Conservation (phyloP, 139 green algal species). For the Haematococcus lacustris region DNA sequence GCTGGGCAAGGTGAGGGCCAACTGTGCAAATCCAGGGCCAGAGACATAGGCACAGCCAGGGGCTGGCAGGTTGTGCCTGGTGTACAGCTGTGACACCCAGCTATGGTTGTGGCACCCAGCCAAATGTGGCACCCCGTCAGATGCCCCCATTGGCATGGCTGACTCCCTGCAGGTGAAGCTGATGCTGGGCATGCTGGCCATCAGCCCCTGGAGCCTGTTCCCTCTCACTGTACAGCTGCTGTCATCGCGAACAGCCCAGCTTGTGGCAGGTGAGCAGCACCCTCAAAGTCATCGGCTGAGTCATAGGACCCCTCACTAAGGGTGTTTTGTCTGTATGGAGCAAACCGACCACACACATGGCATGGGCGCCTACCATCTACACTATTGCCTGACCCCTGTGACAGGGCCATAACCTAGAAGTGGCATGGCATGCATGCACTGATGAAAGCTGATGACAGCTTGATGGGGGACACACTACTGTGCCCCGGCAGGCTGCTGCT, state of each 20-base stretch:
- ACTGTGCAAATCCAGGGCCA: too few species aligned
- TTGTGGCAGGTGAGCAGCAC: neutral
- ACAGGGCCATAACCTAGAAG: too few species aligned
- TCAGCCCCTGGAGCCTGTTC: constrained; percentile 68
- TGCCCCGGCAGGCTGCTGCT: too few species aligned
- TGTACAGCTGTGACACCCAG: neutral
- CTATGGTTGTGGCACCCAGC: neutral
- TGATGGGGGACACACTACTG: too few species aligned
- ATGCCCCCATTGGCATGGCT: neutral
- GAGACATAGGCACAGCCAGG: neutral
- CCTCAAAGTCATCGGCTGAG: neutral
- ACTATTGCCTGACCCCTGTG: neutral
- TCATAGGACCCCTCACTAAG: neutral
- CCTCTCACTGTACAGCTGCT: constrained; percentile 66
- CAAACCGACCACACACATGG: neutral
- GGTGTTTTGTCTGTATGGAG: too few species aligned
- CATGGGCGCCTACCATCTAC: neutral
- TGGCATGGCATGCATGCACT: neutral
- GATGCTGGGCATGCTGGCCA: constrained; percentile 55
- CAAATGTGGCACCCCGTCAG: neutral
- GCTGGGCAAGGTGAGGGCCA: constrained; percentile 61
- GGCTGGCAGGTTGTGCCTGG: neutral
- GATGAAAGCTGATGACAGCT: too few species aligned
- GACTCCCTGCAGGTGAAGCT: neutral
- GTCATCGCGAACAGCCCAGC: neutral